Evolutionary conservation across 2,329 filamentous ascomycete genomes (phyloP).

Genomic region (Leptosphaerulina australis): DNA sequence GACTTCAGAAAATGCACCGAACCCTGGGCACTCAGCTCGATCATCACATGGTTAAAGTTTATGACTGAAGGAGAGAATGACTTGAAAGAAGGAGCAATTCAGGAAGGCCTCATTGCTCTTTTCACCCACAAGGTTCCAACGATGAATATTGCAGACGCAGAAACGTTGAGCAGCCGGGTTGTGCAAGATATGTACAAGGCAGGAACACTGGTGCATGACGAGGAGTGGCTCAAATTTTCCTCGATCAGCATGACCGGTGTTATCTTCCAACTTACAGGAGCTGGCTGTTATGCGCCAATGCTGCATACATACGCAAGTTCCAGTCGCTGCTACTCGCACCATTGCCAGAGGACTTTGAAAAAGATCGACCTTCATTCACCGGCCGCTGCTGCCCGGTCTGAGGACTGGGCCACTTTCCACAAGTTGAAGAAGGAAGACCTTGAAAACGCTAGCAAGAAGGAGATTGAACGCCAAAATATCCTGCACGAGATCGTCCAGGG

Average conservation of each 20-base stretch:
- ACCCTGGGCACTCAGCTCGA: conserved; percentile 91
- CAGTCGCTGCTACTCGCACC: conserved; percentile 88
- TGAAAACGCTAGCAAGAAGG: conserved; percentile 76
- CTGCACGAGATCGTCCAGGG: conserved; percentile 94
- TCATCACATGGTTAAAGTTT: conserved; percentile 83
- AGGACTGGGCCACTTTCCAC: conserved; percentile 92
- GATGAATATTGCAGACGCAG: conserved; percentile 97
- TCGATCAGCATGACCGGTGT: conserved; percentile 82
- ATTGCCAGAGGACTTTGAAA: conserved; percentile 91
- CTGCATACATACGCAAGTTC: conserved; percentile 72
- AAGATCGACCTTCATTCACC: conserved; percentile 87
- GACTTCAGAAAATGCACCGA: conserved; percentile 87
- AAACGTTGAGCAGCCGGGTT: conserved; percentile 78
- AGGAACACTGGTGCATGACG: conserved; percentile 80
- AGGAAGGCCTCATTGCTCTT: conserved; percentile 83
- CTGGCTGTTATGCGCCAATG: conserved; percentile 87
- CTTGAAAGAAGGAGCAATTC: conserved; percentile 80
- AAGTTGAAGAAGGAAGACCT: conserved; percentile 77
- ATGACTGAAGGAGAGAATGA: conserved; percentile 92
- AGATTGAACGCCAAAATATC: conserved; percentile 90
- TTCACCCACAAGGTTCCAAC: conserved; percentile 96
- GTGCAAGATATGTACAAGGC: conserved; percentile 79
- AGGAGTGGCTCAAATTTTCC: conserved; percentile 97
- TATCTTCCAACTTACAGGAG: conserved; percentile 88
- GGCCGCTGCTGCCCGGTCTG: conserved; percentile 66